Base-by-base conservation (phyloP, 352 stramenopile species). In the Pythium diclinum region DNA sequence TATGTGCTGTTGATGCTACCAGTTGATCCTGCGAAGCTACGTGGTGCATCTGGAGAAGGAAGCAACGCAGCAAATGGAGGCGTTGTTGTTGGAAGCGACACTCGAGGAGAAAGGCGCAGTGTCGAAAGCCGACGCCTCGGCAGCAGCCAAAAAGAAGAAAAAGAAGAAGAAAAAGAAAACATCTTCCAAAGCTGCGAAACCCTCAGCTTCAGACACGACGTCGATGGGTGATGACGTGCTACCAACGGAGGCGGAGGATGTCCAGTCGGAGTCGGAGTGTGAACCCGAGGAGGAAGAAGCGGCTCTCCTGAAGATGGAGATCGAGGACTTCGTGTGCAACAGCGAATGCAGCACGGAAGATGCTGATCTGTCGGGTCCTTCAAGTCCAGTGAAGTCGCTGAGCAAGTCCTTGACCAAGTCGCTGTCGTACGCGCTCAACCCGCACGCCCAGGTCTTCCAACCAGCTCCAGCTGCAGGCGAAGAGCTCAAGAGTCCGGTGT, bases 21-120 rank as follows among this genome's bases (percentile, higher is more conserved):
- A 93, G 81, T 74, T 94, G 44, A 89, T 94, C 58, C 60, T 92
- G 52, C 79, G 78, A 60, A 91, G 83, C 56, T 94, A 92, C 47
- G 77, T 92, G 6, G 65, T 32, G 5, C 65, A 88, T 51, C 70
- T 91, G 57, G 86, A 94, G 56, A 80, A 78, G 61, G 68, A 91
- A 54, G 83, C 86, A 7, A 64, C 79, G 8, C 57, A 74, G 17
- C 83, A 92, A 81, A 94, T 94, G 86, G 83, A 92, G 53, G 68
- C 77, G 51, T 65, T 94, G 13, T 61, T 94, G 30, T 72, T 90
- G 21, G 83, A 78, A 48, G 68, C 67, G 3, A 69, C 63, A 4
- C 42, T 64, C 14, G 69, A 75, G 48, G 69, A 68, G 32, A 65
- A 78, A 9, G 19, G 25, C 6, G 52, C 16, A 8, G 10, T 23